Conservation (phyloP, 371 early-diverging fungal species). For the Lichtheimia ramosa region DNA sequence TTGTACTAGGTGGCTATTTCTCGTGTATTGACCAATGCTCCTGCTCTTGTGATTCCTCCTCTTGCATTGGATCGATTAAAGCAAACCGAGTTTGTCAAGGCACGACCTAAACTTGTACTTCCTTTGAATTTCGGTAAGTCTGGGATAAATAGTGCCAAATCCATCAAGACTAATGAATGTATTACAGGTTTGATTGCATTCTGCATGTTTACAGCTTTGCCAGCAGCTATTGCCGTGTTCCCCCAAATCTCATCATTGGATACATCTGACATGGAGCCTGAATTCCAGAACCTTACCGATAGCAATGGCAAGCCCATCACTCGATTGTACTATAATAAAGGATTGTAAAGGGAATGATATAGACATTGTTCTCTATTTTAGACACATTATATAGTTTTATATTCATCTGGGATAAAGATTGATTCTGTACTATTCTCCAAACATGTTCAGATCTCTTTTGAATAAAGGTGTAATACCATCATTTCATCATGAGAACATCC, state of each 20-base stretch:
- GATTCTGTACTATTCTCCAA: too few relatives aligned
- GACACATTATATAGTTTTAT: too few relatives aligned
- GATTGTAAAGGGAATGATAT: slow-evolving; percentile 39
- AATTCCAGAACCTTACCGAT: slow-evolving; percentile 53
- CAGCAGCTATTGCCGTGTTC: slow-evolving; percentile 79
- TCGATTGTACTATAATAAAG: slow-evolving; percentile 71
- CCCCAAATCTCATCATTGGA: slow-evolving; percentile 65
- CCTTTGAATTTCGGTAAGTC: slow-evolving; percentile 66
- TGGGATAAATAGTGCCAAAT: not conserved
- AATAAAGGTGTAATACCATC: too few relatives aligned
- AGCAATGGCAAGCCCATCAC: slow-evolving; percentile 55
- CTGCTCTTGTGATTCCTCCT: slow-evolving; percentile 74
- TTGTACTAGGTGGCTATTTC: slow-evolving; percentile 63
- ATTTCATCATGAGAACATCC: too few relatives aligned
- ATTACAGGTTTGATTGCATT: slow-evolving; percentile 59
- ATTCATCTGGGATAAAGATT: too few relatives aligned
- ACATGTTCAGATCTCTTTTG: too few relatives aligned
- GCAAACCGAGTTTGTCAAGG: slow-evolving; percentile 51
- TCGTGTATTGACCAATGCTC: slow-evolving; percentile 73
- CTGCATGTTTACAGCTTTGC: slow-evolving; percentile 74
- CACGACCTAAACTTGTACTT: slow-evolving; percentile 50
- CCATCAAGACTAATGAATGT: not conserved
- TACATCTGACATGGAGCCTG: slow-evolving; percentile 44
- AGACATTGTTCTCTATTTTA: too few relatives aligned
- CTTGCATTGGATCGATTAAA: slow-evolving; percentile 66